Base-by-base conservation (phyloP, 148 eudicot genomes). In the Chenopodium formosanum region DNA sequence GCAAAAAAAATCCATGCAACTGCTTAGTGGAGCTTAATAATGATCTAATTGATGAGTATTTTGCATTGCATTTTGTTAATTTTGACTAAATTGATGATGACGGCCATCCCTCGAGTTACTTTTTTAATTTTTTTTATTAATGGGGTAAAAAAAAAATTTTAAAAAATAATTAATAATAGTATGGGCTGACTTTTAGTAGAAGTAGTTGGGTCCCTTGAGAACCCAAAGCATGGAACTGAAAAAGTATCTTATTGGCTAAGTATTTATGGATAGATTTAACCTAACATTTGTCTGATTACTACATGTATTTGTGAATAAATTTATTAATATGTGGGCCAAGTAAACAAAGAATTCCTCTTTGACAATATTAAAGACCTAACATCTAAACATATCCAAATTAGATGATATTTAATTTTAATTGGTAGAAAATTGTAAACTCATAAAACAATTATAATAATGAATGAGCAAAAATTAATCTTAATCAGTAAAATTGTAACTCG, bases 171-270 rank as follows among this genome's bases (percentile, higher is more conserved):
- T 31, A 68, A 44, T 22, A 34, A 31, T 56, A 13, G 8, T 37
- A 70, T 70, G 74, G 48, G 50, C 74, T 20, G 48, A 70, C 74
- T 70, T 70, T 70, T 37, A 70, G 74, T 22, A 17, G 29, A 70
- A 17, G 23, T 17, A 40, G 23, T 23, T 23, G 50, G 50, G 25
- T 7, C 74, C 47, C 50, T 37, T 27, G 19, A 68, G 25, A 70
- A 34, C 22, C 48, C 17, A 16, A 37, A 37, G 48, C 50, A 34
- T 3, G 47, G 47, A 69, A 69, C 70, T 67, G 4, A 11, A 25
- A 67, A 27, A 48, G 52, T 48, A 48, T 48, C 52, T 48, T 48
- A 48, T 48, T 48, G 52, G 52, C 52, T 48, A 9, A 10, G 13
- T 48, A 9, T 48, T 9, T 48, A 56, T 17, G 17, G 60, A 12